A percentile compares a stretch with the other conserved stretches of the same genome.
Evolutionary conservation across 169 alveolate genomes (phyloP).

Genomic region (Cryptosporidium meleagridis): DNA sequence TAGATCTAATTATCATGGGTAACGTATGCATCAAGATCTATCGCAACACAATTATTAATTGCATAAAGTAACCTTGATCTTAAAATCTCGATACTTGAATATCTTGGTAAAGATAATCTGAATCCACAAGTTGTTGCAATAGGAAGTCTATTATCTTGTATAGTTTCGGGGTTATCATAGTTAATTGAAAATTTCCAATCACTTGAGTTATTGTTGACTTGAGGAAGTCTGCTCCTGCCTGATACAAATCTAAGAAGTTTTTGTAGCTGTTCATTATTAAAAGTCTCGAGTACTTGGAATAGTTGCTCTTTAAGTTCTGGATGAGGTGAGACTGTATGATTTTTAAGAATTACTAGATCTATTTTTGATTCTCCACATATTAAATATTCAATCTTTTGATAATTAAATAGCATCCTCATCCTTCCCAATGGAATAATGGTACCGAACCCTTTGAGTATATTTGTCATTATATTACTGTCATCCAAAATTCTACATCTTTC

Average conservation of each 20-base stretch:
- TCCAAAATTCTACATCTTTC: slow-evolving; percentile 86
- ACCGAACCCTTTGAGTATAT: slow-evolving; percentile 86
- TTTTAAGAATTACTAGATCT: slow-evolving; percentile 85
- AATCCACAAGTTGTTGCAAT: slow-evolving; percentile 92
- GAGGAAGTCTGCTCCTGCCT: slow-evolving; percentile 91
- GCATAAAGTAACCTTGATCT: slow-evolving; percentile 89
- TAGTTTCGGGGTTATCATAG: slow-evolving; percentile 80
- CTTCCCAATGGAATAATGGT: slow-evolving; percentile 91
- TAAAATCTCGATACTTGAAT: slow-evolving; percentile 85
- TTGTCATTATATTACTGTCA: slow-evolving; percentile 82
- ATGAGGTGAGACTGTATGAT: slow-evolving; percentile 88
- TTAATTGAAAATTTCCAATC: slow-evolving; percentile 90
- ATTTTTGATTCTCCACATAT: slow-evolving; percentile 91
- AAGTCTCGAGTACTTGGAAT: slow-evolving; percentile 86
- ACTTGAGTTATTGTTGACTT: slow-evolving; percentile 78
- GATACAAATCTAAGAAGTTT: slow-evolving; percentile 90
- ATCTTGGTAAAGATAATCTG: slow-evolving; percentile 88
- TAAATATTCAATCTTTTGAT: slow-evolving; percentile 85
- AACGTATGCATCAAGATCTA: slow-evolving; percentile 90
- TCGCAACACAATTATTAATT: slow-evolving; percentile 89
- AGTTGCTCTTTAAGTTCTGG: slow-evolving; percentile 84
- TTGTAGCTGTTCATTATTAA: slow-evolving; percentile 88
- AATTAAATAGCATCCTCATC: slow-evolving; percentile 86
- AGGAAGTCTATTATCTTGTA: slow-evolving; percentile 88
- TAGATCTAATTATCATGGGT: slow-evolving; percentile 78